Evolutionary conservation across 148 eudicot genomes (phyloP), one percentile per base, ranked within the genome.

Genomic region (Dysphania ambrosioides): DNA sequence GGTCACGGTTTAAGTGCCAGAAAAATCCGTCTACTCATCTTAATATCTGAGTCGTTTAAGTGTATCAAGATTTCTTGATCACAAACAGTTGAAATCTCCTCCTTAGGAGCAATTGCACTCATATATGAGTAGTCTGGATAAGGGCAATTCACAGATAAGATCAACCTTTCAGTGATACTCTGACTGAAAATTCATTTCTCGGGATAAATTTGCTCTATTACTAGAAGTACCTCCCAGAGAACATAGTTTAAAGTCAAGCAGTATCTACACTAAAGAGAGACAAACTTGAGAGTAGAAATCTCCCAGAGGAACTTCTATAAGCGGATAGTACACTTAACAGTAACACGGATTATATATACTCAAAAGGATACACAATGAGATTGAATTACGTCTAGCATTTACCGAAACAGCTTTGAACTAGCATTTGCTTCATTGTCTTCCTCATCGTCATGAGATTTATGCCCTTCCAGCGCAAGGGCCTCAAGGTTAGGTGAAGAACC

Each of bases 401-500:
- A 94, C 97, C 93, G 86, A 75, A 84, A 73, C 81, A 82, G 69
- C 79, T 72, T 85, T 66, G 87, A 72, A 73, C 71, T 79, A 64
- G 84, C 82, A 83, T 85, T 70, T 63, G 78, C 85, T 65, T 82
- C 85, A 72, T n/a, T 81, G 26, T 92, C 87, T 42, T 86, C 90
- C 77, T 83, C 90, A 63, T 85, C 87, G 66, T 77, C 80, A 79
- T 81, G 84, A 71, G 82, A 69, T 82, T 85, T 83, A 82, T 81
- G 85, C 77, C 81, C 89, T 86, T 92, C 97, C 80, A 84, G 89
- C n/a, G 99, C 97, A 82, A 95, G 97, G 77, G 93, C 92, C 87
- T 90, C 97, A 49, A 95, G 99, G 78, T 92, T 92, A 57, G 96
- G 89, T 61, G 96, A 92, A 55, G 99, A 95, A 47, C 99, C 99